Percentiles rank a stretch among this genome's conserved stretches.
These are phyloP conservation scores for Avicennia marina DNA, from an alignment of 257 asterid genomes.

Conservation along the genomic window DNA sequence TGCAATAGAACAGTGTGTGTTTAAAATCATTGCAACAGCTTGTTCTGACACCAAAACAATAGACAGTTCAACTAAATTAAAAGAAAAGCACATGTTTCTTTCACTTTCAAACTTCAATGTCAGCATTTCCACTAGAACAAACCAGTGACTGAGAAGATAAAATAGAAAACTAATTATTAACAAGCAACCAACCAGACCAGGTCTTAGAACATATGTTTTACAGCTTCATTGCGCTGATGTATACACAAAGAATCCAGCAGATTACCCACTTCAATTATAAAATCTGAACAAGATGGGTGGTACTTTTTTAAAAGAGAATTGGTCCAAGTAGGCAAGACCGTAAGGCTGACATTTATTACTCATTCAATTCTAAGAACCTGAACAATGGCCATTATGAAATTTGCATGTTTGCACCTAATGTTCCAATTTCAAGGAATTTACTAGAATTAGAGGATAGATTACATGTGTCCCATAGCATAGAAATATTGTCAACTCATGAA, in stretches of 20 bases:
- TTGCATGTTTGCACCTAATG: no score
- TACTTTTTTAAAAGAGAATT: neutral
- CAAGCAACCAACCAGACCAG: slow-evolving; percentile 6
- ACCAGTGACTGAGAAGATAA: no score
- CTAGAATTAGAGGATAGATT: no score
- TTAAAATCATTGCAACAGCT: neutral
- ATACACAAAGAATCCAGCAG: neutral
- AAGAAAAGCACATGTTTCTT: neutral
- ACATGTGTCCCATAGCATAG: no score
- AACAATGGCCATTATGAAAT: no score
- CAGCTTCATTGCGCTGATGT: neutral
- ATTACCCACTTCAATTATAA: neutral
- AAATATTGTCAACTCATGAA: no score
- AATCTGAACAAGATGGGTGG: neutral
- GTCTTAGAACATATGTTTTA: neutral
- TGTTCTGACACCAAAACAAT: neutral
- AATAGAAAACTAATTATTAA: neutral
- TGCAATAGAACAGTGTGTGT: slow-evolving; percentile 39
- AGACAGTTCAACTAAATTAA: slow-evolving; percentile 4
- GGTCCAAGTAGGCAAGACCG: no score
- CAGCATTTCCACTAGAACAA: slow-evolving; percentile 15
- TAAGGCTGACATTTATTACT: no score
- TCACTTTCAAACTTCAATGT: slow-evolving; percentile 12
- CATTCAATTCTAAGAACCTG: no score
- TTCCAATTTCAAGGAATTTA: no score